phyloP scores from a whole-genome alignment of 2,329 filamentous ascomycete species.

The Paradendryphiella salina region DNA sequence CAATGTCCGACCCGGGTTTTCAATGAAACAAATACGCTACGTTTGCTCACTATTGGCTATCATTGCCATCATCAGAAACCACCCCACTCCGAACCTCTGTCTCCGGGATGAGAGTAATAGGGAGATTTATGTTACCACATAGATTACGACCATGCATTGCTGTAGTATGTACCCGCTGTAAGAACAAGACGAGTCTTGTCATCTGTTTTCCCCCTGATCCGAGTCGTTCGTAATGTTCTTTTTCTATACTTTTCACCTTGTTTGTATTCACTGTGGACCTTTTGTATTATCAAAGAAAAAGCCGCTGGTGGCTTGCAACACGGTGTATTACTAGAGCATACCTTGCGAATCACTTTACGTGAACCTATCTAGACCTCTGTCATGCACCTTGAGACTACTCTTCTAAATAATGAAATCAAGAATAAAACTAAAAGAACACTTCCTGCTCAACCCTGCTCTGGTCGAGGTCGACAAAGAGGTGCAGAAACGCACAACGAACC shows the following conservation, averaged over 20 bases:
- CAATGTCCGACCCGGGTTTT: background rate
- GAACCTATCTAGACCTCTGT: background rate
- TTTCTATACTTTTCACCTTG: background rate
- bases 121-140: background rate
- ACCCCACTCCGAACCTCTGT: background rate
- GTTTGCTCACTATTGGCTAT: background rate
- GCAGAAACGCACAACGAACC: constrained; percentile 26
- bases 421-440: constrained; percentile 27
- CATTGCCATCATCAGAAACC: background rate
- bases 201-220: background rate
- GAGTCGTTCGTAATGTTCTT: background rate
- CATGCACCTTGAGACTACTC: constrained; percentile 14
- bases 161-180: background rate
- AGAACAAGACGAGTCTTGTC: background rate
- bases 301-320: too few relatives aligned
- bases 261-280: too few relatives aligned
- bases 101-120: background rate
- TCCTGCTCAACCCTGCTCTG: constrained; percentile 33
- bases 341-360: background rate
- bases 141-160: background rate
- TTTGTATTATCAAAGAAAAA: too few relatives aligned
- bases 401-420: too few relatives aligned
- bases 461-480: constrained; percentile 30
- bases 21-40: too few relatives aligned
- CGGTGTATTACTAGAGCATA: too few relatives aligned